Base-by-base conservation (phyloP, 306 rosid genomes). In the Quercus wislizeni region DNA sequence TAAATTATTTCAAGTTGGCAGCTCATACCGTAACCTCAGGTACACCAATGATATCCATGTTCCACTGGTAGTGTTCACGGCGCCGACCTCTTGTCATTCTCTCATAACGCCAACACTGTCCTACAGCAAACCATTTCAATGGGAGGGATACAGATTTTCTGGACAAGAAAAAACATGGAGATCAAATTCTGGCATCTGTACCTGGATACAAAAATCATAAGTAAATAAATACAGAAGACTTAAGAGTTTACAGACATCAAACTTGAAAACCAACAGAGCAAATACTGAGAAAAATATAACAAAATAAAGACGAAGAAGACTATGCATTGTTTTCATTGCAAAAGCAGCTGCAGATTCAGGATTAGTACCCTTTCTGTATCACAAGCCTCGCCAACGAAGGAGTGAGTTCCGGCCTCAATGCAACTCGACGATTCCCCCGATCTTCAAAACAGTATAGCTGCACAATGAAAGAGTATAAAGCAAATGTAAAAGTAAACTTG, bases 61-160 rank as follows among this genome's bases (percentile, higher is more conserved):
- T 95, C 99, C 99, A 95, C 64, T 95, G 99, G 65, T 92, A 94
- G 76, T 94, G 99, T 89, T 94, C 99, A 57, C 99, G 87, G 52
- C 96, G 95, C 71, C 99, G 90, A 13, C 99, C 97, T 84, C 97
- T 94, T 18, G 97, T 94, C 99, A 94, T 92, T 83, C 99, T 90
- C 88, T 95, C 99, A 33, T 95, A 95, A 63, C 99, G 92, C 99
- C 98, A 95, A 76, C 99, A 95, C 76, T 92, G 99, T 74, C 99
- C 99, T 71, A 92, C 81, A n/a, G 98, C 90, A 88, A 92, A 95
- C 99, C 99, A 92, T 83, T 95, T 95, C 86, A 95, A 78, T 15
- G 99, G 98, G 52, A 95, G 95, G 52, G 99, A 82, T 12, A 91
- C 68, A 11, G 98, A 95, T 86, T 95, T 95, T 80, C 99, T 94